Evolutionary conservation across 345 rosid species (phyloP).

Genomic region (Eucalyptus sp.): DNA sequence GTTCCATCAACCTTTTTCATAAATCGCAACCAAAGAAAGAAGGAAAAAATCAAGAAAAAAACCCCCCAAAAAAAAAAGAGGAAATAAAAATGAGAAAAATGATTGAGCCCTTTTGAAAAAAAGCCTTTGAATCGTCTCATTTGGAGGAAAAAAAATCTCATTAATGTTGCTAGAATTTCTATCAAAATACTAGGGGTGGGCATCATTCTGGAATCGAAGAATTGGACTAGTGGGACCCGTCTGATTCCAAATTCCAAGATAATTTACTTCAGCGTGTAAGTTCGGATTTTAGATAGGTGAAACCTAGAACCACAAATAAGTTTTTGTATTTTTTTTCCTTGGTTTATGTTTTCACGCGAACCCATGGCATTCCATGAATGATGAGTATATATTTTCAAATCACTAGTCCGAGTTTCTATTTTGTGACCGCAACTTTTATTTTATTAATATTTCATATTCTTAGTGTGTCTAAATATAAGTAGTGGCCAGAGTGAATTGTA

Average conservation of each 20-base stretch:
- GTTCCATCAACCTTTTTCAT: background rate
- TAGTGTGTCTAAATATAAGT: too few species aligned
- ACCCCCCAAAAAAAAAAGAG: background rate
- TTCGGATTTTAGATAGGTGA: rapidly evolving
- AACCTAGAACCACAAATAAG: rapidly evolving
- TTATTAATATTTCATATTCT: too few species aligned
- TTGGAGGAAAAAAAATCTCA: background rate
- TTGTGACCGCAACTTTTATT: too few species aligned
- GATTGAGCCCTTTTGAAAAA: background rate
- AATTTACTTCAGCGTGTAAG: too few species aligned
- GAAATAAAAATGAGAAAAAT: background rate
- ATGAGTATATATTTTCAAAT: too few species aligned
- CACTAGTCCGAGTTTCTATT: too few species aligned
- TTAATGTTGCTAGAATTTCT: background rate
- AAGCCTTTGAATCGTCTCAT: background rate
- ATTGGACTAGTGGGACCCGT: too few species aligned
- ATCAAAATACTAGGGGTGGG: background rate
- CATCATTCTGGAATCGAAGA: too few species aligned
- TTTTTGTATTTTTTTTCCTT: too few species aligned
- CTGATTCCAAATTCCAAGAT: rapidly evolving
- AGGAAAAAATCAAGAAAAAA: background rate
- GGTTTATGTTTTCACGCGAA: too few species aligned
- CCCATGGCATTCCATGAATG: rapidly evolving
- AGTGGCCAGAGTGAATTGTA: too few species aligned
- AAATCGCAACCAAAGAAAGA: background rate